Conservation (phyloP, 345 rosid genomes). For the Hibiscus mutabilis region DNA sequence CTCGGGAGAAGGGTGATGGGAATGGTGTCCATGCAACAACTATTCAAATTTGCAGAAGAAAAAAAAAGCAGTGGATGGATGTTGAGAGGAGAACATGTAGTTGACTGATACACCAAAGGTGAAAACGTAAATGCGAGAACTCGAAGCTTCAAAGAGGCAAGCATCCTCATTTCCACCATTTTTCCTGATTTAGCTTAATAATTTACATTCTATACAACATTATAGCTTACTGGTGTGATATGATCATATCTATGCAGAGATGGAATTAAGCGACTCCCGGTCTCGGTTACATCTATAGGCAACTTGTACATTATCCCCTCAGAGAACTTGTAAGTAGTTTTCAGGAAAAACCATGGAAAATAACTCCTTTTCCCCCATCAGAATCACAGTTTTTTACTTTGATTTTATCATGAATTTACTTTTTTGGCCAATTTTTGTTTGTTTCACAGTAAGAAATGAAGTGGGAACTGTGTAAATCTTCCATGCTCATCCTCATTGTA, state of each 20-base stretch:
- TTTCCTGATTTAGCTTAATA: not conserved
- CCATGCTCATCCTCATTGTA: not conserved
- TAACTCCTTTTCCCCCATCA: not conserved
- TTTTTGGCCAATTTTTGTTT: not conserved
- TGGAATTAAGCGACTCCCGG: not conserved
- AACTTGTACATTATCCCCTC: slow-evolving; percentile 16
- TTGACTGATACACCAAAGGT: not conserved
- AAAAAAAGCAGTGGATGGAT: not conserved
- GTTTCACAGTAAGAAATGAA: not conserved
- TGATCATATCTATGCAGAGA: not conserved
- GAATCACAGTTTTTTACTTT: not conserved
- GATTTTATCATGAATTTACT: not conserved
- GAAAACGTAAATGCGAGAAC: not conserved
- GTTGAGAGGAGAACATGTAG: not conserved
- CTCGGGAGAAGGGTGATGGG: not conserved
- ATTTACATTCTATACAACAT: not conserved
- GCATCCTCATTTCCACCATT: not conserved
- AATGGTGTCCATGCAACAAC: not conserved
- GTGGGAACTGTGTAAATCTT: not conserved
- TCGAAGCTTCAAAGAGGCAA: not conserved
- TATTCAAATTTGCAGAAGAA: not conserved
- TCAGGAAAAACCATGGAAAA: not conserved
- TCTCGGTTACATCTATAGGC: not conserved
- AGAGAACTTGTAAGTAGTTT: not conserved
- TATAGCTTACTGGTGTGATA: not conserved